Base-by-base conservation (phyloP, 257 asterid genomes). In the Apocynum venetum region DNA sequence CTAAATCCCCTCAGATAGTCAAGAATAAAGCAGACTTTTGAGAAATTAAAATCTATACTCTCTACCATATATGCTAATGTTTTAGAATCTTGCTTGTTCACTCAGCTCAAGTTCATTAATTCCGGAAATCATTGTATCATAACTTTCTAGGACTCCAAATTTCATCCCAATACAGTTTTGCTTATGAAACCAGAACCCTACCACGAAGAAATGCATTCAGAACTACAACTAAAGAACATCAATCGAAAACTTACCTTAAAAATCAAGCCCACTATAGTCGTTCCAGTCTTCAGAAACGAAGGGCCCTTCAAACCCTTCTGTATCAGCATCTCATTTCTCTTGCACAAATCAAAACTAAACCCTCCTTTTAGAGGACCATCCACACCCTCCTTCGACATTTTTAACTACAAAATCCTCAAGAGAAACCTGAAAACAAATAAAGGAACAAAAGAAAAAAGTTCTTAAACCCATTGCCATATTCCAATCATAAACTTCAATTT, bases 261-360 rank as follows among this genome's bases (percentile, higher is more conserved):
- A 83, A 94, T 82, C 79, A 94, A 79, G 41, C 98, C 98, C 12
- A 94, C 98, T 31, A 94, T 94, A 44, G 97, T 94, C 52, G 98
- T 94, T 63, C 98, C 98, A 67, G 98, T 94, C 87, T 94, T 94
- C 74, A 94, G 96, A 79, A 83, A 94, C 12, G 91, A 82, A 13
- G 96, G 88, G 65, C 77, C 72, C 71, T 87, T 85, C 76, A 89
- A 84, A 83, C 98, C 97, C 86, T 92, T 92, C 49, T 86, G 86
- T 73, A 52, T 82, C 52, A 94, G 96, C 97, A 94, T 94, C 48
- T 82, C 93, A 79, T 94, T 94, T 87, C 98, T 91, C 79, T 75
- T 86, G 89, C 97, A 94, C 70, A 91, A 84, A 87, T 94, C 96
- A 86, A 91, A 92, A 53, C 89, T 89, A 43, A 94, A 91, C 14